These are phyloP conservation scores for Malus hybrid DNA, from an alignment of 331 rosid species.

Conservation along the genomic window DNA sequence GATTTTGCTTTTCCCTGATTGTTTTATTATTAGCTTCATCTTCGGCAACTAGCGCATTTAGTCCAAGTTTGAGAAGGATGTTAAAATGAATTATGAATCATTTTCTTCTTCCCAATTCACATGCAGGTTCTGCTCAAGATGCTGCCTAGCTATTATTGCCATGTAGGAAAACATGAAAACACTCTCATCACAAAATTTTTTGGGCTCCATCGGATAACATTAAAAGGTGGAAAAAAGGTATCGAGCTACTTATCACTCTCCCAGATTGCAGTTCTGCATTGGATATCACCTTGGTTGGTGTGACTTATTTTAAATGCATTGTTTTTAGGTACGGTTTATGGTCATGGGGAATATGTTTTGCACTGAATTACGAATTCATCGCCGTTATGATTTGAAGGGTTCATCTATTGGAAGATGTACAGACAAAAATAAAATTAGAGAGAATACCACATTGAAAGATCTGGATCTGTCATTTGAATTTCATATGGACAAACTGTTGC, in stretches of 20 bases:
- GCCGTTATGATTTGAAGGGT: conserved; percentile 84
- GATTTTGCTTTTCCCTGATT: neutral
- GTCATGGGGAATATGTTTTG: conserved; percentile 94
- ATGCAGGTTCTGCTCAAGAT: conserved; percentile 66
- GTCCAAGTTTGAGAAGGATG: neutral
- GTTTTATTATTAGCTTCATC: neutral
- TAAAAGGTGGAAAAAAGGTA: conserved; percentile 71
- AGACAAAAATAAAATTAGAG: conserved; percentile 32
- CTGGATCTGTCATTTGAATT: conserved; percentile 64
- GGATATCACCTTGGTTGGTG: neutral
- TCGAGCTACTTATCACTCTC: neutral
- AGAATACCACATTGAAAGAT: conserved; percentile 74
- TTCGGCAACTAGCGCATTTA: neutral
- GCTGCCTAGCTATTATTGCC: conserved; percentile 67
- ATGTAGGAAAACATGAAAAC: conserved; percentile 64
- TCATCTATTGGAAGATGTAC: conserved; percentile 77
- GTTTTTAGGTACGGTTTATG: conserved; percentile 68
- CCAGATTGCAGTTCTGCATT: conserved; percentile 6
- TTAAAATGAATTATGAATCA: neutral
- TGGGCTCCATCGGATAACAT: conserved; percentile 71
- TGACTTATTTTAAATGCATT: conserved; percentile 13
- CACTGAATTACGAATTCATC: conserved; percentile 73
- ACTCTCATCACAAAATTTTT: conserved; percentile 82
- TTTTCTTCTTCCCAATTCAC: neutral
- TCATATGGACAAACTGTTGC: conserved; percentile 79